Evolutionary conservation across 2,329 filamentous ascomycete species (phyloP).

Genomic region (Xylariaceae sp.): DNA sequence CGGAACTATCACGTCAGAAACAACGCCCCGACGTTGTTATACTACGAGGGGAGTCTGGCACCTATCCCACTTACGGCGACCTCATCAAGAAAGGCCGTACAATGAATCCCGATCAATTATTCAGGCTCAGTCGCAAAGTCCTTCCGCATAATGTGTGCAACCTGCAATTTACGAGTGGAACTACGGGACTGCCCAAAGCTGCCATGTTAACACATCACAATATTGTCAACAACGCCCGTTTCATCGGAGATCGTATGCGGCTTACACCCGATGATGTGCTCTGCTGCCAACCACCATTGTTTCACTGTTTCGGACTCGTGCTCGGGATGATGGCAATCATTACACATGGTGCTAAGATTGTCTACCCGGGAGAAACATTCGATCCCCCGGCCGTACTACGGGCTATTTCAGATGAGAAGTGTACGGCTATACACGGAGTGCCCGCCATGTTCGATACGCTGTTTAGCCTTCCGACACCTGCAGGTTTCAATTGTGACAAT

Average conservation of each 20-base stretch:
- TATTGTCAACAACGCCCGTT: constrained; percentile 64
- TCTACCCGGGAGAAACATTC: constrained; percentile 74
- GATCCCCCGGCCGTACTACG: constrained; percentile 63
- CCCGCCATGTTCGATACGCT: constrained; percentile 80
- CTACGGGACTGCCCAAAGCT: constrained; percentile 70
- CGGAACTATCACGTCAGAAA: constrained; percentile 47
- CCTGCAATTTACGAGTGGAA: constrained; percentile 74
- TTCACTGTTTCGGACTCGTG: constrained; percentile 83
- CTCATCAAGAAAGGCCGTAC: constrained; percentile 52
- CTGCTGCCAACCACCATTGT: constrained; percentile 79
- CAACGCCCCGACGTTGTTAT: constrained; percentile 55
- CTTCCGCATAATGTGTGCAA: constrained; percentile 68
- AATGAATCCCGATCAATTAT: constrained; percentile 49
- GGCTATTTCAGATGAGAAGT: constrained; percentile 64
- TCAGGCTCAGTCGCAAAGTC: constrained; percentile 52
- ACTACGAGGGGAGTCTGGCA: constrained; percentile 51
- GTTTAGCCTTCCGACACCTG: constrained; percentile 42
- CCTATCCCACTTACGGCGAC: constrained; percentile 59
- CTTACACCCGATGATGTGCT: constrained; percentile 65
- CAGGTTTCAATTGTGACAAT: constrained; percentile 45
- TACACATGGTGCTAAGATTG: constrained; percentile 72
- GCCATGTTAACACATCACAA: constrained; percentile 71
- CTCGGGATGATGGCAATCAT: constrained; percentile 70
- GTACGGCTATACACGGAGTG: constrained; percentile 76
- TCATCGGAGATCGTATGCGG: constrained; percentile 72